Base-by-base conservation (phyloP, 2,329 filamentous ascomycete genomes). In the Coniochaeta sp. region DNA sequence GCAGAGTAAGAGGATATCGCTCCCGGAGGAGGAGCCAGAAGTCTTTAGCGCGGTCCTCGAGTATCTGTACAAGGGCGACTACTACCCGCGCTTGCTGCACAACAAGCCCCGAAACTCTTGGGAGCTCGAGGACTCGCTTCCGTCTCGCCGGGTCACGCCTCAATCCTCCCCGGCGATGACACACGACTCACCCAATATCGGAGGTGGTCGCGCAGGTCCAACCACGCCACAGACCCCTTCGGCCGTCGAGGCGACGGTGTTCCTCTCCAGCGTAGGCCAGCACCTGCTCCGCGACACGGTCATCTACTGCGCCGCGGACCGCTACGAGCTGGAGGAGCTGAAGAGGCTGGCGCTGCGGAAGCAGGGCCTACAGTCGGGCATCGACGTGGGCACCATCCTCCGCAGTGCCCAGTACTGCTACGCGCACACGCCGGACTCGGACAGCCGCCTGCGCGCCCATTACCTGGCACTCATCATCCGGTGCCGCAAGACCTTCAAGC, bases 401-500 rank as follows among this genome's bases (percentile, higher is more conserved):
- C 88, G 91, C 72, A 93, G 89, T 71, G 93, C 93, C 69, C 91
- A 93, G 76, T 97, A 95, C 81, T 92, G 93, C 73, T 97, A 98
- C 79, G 90, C 90, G 73, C 88, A 96, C 81, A 97, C 93, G 71
- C 92, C 93, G 67, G 91, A 96, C 80, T 89, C 87, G 70, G 93
- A 98, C 80, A 93, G 89, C 72, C 86, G 89, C 71, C 87, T 98
- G 76, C 92, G 93, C 80, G 93, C 93, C 81, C 92, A 96, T 81
- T 97, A 96, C 82, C 88, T 98, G 75, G 91, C 93, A 74, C 86
- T 97, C 77, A 96, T 97, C 77, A 96, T 97, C 81, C 89, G 93
- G 81, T 93, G 90, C 83, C 91, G 93, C 76, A 92, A 92, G 82
- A 96, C 91, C 71, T 97, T 98, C 78, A 97, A 96, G 88, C 88